A percentile compares a stretch with the other conserved stretches of the same genome.
Conservation (phyloP, 1,139 yeast genomes). For the Saccharomycopsis hybrid region DNA sequence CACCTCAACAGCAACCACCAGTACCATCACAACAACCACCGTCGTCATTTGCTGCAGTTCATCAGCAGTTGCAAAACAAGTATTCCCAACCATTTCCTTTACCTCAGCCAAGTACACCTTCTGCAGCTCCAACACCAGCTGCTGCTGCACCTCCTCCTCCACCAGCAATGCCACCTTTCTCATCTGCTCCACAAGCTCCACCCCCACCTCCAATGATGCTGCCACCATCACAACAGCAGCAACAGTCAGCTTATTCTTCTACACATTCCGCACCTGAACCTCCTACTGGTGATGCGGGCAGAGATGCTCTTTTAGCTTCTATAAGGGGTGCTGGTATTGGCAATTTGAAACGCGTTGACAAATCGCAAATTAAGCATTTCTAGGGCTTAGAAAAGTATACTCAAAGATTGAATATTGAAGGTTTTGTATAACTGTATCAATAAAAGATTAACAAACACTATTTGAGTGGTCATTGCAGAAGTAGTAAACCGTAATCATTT, state of each 20-base stretch:
- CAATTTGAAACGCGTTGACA: slow-evolving; percentile 68
- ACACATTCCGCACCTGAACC: slow-evolving; percentile 32
- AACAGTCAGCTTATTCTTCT: slow-evolving; percentile 36
- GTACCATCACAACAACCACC: slow-evolving; percentile 24
- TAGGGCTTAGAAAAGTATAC: background rate
- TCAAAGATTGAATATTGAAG: background rate
- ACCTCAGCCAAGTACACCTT: slow-evolving; percentile 3
- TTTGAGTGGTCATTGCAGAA: no score
- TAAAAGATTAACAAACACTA: no score
- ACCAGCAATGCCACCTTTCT: slow-evolving; percentile 22
- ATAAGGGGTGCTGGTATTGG: slow-evolving; percentile 76
- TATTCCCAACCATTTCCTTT: slow-evolving; percentile 9
- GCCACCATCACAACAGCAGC: slow-evolving; percentile 30
- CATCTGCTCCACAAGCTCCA: slow-evolving; percentile 24
- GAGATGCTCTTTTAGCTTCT: slow-evolving; percentile 84
- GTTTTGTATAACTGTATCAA: background rate
- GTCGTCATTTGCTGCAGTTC: slow-evolving; percentile 22
- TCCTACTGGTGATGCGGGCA: slow-evolving; percentile 40
- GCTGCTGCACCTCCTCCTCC: slow-evolving; percentile 27
- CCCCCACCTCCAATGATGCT: slow-evolving; percentile 22
- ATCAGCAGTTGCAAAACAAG: slow-evolving; percentile 15
- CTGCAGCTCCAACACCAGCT: slow-evolving; percentile 13
- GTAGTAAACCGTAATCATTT: background rate
- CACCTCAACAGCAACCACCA: slow-evolving; percentile 24
- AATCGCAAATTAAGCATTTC: slow-evolving; percentile 37